Base-by-base conservation (phyloP, 2,329 filamentous ascomycete species). In the Venturia effusa region DNA sequence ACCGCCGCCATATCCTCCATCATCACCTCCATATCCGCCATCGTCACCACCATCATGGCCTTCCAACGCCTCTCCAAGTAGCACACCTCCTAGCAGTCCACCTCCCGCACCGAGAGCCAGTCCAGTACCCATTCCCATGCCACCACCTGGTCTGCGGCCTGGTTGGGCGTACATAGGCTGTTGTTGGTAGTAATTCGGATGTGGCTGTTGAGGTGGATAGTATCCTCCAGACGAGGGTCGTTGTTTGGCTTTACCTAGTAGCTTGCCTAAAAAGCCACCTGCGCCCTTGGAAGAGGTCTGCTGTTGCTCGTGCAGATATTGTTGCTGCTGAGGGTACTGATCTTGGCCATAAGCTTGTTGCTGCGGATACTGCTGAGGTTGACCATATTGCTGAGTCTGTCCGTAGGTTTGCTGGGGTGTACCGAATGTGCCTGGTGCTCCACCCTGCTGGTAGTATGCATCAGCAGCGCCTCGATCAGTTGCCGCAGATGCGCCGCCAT, bases 101-200 rank as follows among this genome's bases (percentile, higher is more conserved):
- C 88, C 92, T 68, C 91, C 92, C 4, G 90, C 74, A 77, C 92
- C 92, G 54, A 96, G 78, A 27, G 89, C 89, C 10, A 87, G 85
- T 61, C 87, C 90, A 59, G 89, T 90, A 1, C 81, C 84, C 66
- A 83, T 81, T n/a, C 90, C 89, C 76, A 93, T 79, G 1, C 81
- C 81, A 37, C 78, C 77, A 30, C 76, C 73, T 55, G 68, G 68
- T 62, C 75, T 76, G 69, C 79, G 80, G 66, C 77, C 80, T 64
- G 77, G 74, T 66, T 74, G 70, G 66, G 61, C 66, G 62, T 68
- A 67, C 64, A 51, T 51, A 8, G 71, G 69, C 45, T 72, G 71
- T 66, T 66, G 60, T 55, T 66, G 65, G 43, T 34, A 59, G 7
- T 68, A 69, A 39, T 70, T 69, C 39, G 72, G 70, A 60, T 69